A percentile compares a stretch with the other conserved stretches of the same genome.
Conservation (phyloP, 2,329 filamentous ascomycete species). For the Corynespora cassiicola region DNA sequence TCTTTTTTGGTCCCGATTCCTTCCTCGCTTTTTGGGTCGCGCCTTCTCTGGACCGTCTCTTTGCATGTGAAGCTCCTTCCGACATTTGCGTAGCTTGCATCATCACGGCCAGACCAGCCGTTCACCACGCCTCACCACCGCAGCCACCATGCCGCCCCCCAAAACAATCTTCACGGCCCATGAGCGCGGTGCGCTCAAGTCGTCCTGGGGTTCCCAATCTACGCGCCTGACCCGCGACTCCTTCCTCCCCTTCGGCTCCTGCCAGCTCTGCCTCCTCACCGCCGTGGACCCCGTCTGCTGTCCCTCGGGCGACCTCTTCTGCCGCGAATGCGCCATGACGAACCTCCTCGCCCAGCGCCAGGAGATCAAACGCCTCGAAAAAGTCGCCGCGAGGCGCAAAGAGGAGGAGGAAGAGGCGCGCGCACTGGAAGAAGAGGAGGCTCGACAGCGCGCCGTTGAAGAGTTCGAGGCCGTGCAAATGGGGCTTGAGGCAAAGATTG, state of each 20-base stretch:
- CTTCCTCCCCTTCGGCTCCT: slow-evolving; percentile 89
- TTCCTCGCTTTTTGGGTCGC: too few relatives aligned
- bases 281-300: slow-evolving; percentile 86
- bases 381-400: slow-evolving; percentile 65
- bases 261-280: slow-evolving; percentile 82
- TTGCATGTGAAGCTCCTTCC: too few relatives aligned
- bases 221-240: slow-evolving; percentile 89
- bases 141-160: slow-evolving; percentile 31
- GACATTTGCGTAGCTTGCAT: too few relatives aligned
- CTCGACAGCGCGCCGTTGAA: slow-evolving; percentile 70
- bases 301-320: slow-evolving; percentile 82
- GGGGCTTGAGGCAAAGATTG: slow-evolving; percentile 55
- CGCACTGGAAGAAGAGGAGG: slow-evolving; percentile 71
- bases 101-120: too few relatives aligned
- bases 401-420: slow-evolving; percentile 68
- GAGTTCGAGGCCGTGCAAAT: slow-evolving; percentile 89
- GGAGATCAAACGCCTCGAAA: slow-evolving; percentile 84
- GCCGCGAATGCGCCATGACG: slow-evolving; percentile 87
- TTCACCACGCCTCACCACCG: too few relatives aligned
- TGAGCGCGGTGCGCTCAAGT: slow-evolving; percentile 82
- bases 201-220: slow-evolving; percentile 79
- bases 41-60: too few relatives aligned
- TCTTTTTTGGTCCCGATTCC: too few relatives aligned
- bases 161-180: slow-evolving; percentile 83
- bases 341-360: slow-evolving; percentile 92